A percentile compares a stretch with the other conserved stretches of the same genome.
Conservation (phyloP, 768 basidiomycete species). For the Tylopilus cervinicoccineus region DNA sequence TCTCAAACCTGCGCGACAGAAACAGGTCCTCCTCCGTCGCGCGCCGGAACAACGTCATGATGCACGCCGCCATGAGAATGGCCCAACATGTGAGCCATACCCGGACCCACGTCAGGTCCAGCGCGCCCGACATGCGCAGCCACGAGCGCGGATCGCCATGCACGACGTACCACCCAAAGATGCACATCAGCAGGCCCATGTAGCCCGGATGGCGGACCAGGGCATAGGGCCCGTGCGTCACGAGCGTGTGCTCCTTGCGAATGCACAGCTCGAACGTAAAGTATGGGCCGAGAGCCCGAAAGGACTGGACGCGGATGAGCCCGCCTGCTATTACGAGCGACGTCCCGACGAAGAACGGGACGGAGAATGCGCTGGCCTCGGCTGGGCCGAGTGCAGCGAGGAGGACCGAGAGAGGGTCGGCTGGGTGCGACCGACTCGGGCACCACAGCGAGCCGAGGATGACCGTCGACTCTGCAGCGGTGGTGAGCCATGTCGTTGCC, state of each 20-base stretch:
- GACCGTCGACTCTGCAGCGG: not conserved
- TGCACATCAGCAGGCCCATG: slow-evolving; percentile 1
- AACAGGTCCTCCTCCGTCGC: slow-evolving; percentile 19
- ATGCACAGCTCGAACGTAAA: slow-evolving; percentile 22
- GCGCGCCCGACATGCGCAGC: slow-evolving; percentile 3
- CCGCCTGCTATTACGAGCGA: slow-evolving; percentile 3
- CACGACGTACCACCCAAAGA: not conserved
- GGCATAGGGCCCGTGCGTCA: slow-evolving; percentile 27
- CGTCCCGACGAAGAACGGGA: slow-evolving; percentile 7
- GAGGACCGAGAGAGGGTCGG: no score
- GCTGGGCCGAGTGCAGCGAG: slow-evolving; percentile 9
- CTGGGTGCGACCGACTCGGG: no score
- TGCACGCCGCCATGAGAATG: not conserved
- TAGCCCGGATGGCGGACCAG: slow-evolving; percentile 31
- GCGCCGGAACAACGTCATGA: slow-evolving; percentile 10
- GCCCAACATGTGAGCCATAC: not conserved
- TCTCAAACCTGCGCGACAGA: slow-evolving; percentile 17
- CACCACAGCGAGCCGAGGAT: slow-evolving; percentile 2
- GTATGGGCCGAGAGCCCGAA: slow-evolving; percentile 14
- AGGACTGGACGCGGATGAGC: slow-evolving; percentile 4
- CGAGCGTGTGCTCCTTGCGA: slow-evolving; percentile 18
- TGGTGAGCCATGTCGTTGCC: not conserved
- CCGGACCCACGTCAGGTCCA: not conserved
- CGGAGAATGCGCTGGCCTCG: slow-evolving; percentile 1
- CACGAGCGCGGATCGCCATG: not conserved